A percentile compares a stretch with the other conserved stretches of the same genome.
Conservation (phyloP, 2,329 filamentous ascomycete genomes). For the Setomelanomma holmii region DNA sequence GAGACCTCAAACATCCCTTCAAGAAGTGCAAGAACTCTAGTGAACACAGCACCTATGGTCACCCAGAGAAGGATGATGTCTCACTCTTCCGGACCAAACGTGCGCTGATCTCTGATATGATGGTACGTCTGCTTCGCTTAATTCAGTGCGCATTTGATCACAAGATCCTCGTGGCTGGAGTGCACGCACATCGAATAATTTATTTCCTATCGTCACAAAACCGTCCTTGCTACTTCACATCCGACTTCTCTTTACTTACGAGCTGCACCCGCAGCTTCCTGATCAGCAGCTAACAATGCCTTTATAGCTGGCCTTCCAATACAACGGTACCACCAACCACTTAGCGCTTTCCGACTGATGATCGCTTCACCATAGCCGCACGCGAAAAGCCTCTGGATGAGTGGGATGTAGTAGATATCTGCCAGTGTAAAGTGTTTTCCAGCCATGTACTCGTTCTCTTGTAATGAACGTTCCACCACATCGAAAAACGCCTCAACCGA, state of each 20-base stretch:
- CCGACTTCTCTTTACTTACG: no score
- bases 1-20: constrained; percentile 9
- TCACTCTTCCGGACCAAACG: neutral
- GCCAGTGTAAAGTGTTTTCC: constrained; percentile 53
- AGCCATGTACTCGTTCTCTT: constrained; percentile 54
- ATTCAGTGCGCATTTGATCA: neutral
- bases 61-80: neutral
- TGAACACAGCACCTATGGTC: neutral
- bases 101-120: no score
- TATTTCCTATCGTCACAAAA: no score
- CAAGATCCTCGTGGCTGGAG: no score
- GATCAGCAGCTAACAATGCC: constrained; percentile 21
- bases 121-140: neutral
- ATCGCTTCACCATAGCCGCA: constrained; percentile 20
- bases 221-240: no score
- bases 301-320: constrained; percentile 22
- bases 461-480: constrained; percentile 50
- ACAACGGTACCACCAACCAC: constrained; percentile 27
- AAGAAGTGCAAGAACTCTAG: constrained; percentile 2
- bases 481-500: constrained; percentile 55
- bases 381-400: constrained; percentile 53
- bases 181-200: no score
- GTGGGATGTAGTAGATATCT: constrained; percentile 59
- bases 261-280: constrained; percentile 18
- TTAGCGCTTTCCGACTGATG: constrained; percentile 18